Evolutionary conservation across 2,329 filamentous ascomycete genomes (phyloP).

Genomic region (Colletotrichum sp.): DNA sequence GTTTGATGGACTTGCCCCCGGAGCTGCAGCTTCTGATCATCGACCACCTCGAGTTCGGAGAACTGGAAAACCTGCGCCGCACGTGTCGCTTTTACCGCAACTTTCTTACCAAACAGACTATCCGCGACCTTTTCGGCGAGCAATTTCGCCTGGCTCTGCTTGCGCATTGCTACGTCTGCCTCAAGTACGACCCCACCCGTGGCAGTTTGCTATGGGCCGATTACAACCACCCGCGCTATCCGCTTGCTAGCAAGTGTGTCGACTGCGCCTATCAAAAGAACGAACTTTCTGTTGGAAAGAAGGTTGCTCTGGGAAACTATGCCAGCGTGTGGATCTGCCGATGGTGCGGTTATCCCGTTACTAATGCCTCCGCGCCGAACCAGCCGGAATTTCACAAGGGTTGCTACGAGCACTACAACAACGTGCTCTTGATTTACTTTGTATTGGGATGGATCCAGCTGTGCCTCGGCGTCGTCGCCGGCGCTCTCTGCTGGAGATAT

Average conservation of each 20-base stretch:
- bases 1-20: slow-evolving; percentile 39
- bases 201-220: slow-evolving; percentile 35
- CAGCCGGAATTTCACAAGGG: slow-evolving; percentile 43
- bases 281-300: slow-evolving; percentile 40
- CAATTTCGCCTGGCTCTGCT: slow-evolving; percentile 33
- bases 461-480: slow-evolving; percentile 35
- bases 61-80: slow-evolving; percentile 45
- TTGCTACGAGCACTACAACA: slow-evolving; percentile 43
- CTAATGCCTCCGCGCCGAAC: slow-evolving; percentile 30
- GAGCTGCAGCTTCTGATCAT: slow-evolving; percentile 48
- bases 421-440: slow-evolving; percentile 40
- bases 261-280: slow-evolving; percentile 37
- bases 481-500: slow-evolving; percentile 41
- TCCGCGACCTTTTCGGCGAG: slow-evolving; percentile 40
- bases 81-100: slow-evolving; percentile 41
- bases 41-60: slow-evolving; percentile 43
- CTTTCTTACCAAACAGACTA: slow-evolving; percentile 36
- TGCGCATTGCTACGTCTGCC: slow-evolving; percentile 44
- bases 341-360: slow-evolving; percentile 47
- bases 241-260: slow-evolving; percentile 44
- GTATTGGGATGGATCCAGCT: slow-evolving; percentile 42
- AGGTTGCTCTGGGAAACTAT: slow-evolving; percentile 39
- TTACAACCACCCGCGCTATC: slow-evolving; percentile 32
- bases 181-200: slow-evolving; percentile 35
- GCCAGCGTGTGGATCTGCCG: slow-evolving; percentile 42